phyloP scores from a whole-genome alignment of 768 basidiomycete genomes.

The Trametes meyenii region DNA sequence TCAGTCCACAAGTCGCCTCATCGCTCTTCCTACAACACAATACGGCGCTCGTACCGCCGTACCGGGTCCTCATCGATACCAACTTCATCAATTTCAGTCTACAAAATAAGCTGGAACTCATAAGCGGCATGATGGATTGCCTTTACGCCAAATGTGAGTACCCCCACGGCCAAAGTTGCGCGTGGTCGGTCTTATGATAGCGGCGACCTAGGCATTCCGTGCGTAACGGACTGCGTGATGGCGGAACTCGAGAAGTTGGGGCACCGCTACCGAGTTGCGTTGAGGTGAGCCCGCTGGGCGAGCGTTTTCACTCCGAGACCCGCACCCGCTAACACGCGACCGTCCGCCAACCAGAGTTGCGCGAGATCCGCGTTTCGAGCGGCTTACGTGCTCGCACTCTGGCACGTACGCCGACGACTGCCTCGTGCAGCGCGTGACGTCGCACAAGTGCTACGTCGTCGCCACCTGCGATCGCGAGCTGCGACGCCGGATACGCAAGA shows the following conservation, averaged over 20 bases:
- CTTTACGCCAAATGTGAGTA: slow-evolving; percentile 92
- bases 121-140: slow-evolving; percentile 99
- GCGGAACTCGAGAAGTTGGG: slow-evolving; percentile 98
- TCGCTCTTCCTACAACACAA: slow-evolving; percentile 96
- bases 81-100: slow-evolving; percentile 99
- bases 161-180: slow-evolving; percentile 3
- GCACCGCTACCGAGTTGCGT: slow-evolving; percentile 90
- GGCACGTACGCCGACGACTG: slow-evolving; percentile 99
- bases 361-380: slow-evolving; percentile 95
- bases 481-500: slow-evolving; percentile 86
- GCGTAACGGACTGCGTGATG: slow-evolving; percentile 99
- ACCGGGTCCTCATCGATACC: slow-evolving; percentile 96
- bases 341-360: slow-evolving; percentile 66
- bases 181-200: slow-evolving; percentile 16
- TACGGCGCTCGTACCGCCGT: slow-evolving; percentile 93
- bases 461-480: slow-evolving; percentile 98
- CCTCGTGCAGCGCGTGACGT: slow-evolving; percentile 91
- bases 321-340: slow-evolving; percentile 11
- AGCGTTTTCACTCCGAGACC: not conserved
- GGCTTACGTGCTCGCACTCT: slow-evolving; percentile 86
- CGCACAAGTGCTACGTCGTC: slow-evolving; percentile 95
- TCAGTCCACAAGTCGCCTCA: slow-evolving; percentile 83
- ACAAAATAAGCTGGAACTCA: slow-evolving; percentile 95
- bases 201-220: slow-evolving; percentile 78
- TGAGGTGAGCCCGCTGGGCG: slow-evolving; percentile 62